Evolutionary conservation across 2,329 filamentous ascomycete species (phyloP), one percentile per base, ranked within the genome.

Genomic region (Ceratocystis ficicola): DNA sequence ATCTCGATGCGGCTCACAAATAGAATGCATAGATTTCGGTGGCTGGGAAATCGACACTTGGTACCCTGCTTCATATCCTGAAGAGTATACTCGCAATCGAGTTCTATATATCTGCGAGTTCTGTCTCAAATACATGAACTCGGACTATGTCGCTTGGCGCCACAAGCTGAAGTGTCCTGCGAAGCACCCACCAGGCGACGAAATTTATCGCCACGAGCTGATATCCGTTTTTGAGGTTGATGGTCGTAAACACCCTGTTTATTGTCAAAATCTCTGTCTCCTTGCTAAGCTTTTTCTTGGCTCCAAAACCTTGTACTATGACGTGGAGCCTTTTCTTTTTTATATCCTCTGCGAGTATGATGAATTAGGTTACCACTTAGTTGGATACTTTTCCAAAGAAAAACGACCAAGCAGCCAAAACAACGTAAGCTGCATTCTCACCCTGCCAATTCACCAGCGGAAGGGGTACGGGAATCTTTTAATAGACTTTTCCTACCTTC

Each of bases 91-190:
- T 74, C 86, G 93, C 69, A 97, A 99, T 73, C 87, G 90, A 36
- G 89, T 96, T 46, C 82, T 99, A n/a, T 97, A 96, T 76, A 97
- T 99, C 69, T 99, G 94, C 80, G 95, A 99, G 75, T 99, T 97
- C 75, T 99, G 94, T 74, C 80, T 99, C 68, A 99, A 97, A 76
- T 99, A 99, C 77, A 96, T 99, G 91, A 96, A 95, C 75, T 97
- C 94, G 20, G 93, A 96, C 74, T 97, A 95, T 72, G 94, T 99
- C 32, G 93, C 94, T 15, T 97, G 93, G 90, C 85, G 94, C 64
- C 94, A 99, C 76, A 97, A 97, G 77, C 83, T 91, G 71, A 99
- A 99, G 78, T 99, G 94, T 71, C 89, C 90, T 5, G 91, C 91
- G 44, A 97, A 97, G 74, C 92, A 97, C 72, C 95, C 94, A 2